These are phyloP conservation scores for Magnaporthiopsis rhizophila DNA, from an alignment of 2,329 filamentous ascomycete species.

Conservation along the genomic window DNA sequence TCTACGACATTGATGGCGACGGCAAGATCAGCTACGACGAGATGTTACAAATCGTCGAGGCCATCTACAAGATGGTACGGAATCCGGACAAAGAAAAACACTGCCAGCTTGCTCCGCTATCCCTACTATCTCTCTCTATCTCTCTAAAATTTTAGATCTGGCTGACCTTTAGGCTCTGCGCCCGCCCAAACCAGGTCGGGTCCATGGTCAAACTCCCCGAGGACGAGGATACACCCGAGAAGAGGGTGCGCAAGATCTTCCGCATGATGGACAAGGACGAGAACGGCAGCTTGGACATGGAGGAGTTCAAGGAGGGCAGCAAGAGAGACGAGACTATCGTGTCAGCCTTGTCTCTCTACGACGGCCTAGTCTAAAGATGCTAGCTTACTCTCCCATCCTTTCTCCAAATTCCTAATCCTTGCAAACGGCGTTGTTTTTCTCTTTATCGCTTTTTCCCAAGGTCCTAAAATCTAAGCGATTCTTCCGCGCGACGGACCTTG, in stretches of 20 bases:
- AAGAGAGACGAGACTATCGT: conserved; percentile 99
- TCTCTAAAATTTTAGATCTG: background rate
- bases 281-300: conserved; percentile 92
- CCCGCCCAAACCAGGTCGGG: conserved; percentile 58
- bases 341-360: conserved; percentile 90
- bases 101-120: background rate
- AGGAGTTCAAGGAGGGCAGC: conserved; percentile 98
- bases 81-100: background rate
- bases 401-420: background rate
- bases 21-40: conserved; percentile 99
- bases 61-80: conserved; percentile 98
- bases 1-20: conserved; percentile 98
- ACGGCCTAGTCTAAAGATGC: conserved; percentile 68
- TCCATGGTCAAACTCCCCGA: conserved; percentile 99
- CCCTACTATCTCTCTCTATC: too few relatives aligned
- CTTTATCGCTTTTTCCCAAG: background rate
- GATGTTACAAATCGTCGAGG: conserved; percentile 97
- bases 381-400: background rate
- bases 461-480: background rate
- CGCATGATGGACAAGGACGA: conserved; percentile 99
- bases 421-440: background rate
- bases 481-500: background rate
- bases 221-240: conserved; percentile 98
- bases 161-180: conserved; percentile 8
- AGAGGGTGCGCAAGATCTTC: conserved; percentile 97